Conservation (phyloP, 2,329 filamentous ascomycete genomes). For the Metarhizium album region DNA sequence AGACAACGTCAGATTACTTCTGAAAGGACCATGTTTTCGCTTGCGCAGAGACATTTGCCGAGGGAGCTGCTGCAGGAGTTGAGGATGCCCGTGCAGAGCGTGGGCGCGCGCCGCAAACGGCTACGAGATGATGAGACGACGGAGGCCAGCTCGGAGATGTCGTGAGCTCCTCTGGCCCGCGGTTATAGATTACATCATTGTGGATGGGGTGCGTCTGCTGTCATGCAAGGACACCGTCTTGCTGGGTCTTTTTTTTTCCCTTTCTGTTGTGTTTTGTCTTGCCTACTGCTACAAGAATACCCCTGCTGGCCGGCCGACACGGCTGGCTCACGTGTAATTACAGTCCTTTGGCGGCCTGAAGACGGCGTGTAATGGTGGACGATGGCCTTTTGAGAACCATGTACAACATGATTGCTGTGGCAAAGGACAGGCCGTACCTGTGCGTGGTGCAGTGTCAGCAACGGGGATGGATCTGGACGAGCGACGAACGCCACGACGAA, state of each 20-base stretch:
- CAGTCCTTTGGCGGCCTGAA: conserved; percentile 69
- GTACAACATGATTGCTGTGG: conserved; percentile 91
- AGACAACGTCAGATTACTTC: conserved; percentile 69
- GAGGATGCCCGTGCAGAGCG: conserved; percentile 53
- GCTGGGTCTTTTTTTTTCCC: too few relatives aligned
- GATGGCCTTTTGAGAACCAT: conserved; percentile 87
- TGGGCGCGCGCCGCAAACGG: conserved; percentile 32
- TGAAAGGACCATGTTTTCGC: conserved; percentile 66
- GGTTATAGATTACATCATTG: not conserved
- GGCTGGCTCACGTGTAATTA: too few relatives aligned
- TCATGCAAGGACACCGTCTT: not conserved
- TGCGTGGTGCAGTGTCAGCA: conserved; percentile 3
- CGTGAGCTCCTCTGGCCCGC: conserved; percentile 14
- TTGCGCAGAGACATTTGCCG: conserved; percentile 75
- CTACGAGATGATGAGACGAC: conserved; percentile 21
- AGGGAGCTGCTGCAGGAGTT: conserved; percentile 75
- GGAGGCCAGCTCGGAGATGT: conserved; percentile 17
- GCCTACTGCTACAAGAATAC: conserved; percentile 9
- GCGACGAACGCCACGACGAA: too few relatives aligned
- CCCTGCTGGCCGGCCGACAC: too few relatives aligned
- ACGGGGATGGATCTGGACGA: conserved; percentile 1
- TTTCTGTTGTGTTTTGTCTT: not conserved
- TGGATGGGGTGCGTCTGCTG: conserved; percentile 4
- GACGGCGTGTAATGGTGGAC: conserved; percentile 58
- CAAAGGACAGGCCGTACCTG: conserved; percentile 77